Conservation (phyloP, 495 filamentous ascomycete species). For the Xylaria acuta region DNA sequence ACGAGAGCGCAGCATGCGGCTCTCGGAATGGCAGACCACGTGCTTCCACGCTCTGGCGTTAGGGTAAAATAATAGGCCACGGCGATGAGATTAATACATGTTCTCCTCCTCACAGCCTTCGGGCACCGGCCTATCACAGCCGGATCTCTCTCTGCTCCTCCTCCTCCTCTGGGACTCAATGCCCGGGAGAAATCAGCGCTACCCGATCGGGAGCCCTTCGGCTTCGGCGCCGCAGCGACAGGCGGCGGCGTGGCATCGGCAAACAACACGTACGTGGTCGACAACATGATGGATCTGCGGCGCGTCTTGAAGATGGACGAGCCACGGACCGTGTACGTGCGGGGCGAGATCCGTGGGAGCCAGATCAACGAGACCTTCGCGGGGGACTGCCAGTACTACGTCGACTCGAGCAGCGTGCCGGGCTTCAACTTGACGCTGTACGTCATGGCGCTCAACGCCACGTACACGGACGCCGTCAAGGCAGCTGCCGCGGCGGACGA, state of each 20-base stretch:
- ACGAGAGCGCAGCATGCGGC: not conserved
- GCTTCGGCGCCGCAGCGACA: conserved; percentile 23
- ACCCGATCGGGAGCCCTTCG: conserved; percentile 29
- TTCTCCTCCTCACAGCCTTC: conserved; percentile 5
- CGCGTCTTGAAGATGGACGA: conserved; percentile 24
- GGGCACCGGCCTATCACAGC: not conserved
- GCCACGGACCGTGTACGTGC: conserved; percentile 30
- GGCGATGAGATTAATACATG: conserved; percentile 7
- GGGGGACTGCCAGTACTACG: conserved; percentile 30
- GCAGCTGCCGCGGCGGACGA: conserved; percentile 12
- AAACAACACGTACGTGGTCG: conserved; percentile 26
- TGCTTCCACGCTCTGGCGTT: not conserved
- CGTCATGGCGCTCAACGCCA: conserved; percentile 28
- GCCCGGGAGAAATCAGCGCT: not conserved
- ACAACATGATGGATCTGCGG: conserved; percentile 32
- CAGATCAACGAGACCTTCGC: conserved; percentile 21
- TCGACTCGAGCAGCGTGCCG: conserved; percentile 27
- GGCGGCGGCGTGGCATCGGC: conserved; percentile 21
- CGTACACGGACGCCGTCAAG: conserved; percentile 29
- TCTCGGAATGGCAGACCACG: not conserved
- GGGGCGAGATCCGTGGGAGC: conserved; percentile 27
- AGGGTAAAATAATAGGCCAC: not conserved
- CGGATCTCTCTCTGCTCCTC: not conserved
- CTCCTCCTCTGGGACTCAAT: not conserved
- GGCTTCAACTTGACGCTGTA: conserved; percentile 32